phyloP scores from a whole-genome alignment of 2,329 filamentous ascomycete genomes.

The Talaromyces sp. region DNA sequence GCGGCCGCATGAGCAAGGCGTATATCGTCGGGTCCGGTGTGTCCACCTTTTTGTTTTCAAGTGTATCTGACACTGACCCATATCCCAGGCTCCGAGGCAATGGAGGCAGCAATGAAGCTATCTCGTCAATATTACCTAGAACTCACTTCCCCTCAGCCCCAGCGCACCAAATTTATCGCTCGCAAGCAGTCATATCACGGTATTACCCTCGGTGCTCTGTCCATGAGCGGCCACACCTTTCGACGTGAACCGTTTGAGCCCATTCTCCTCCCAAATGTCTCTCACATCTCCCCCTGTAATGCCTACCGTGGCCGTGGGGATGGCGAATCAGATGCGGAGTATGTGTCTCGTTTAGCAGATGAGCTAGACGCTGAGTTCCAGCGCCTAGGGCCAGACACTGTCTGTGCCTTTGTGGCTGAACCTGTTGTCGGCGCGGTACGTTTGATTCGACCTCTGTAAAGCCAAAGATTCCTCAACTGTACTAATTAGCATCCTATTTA shows the following conservation, averaged over 20 bases:
- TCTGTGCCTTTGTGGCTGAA: slow-evolving; percentile 69
- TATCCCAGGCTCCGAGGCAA: slow-evolving; percentile 57
- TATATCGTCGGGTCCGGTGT: slow-evolving; percentile 55
- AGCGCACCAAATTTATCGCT: slow-evolving; percentile 57
- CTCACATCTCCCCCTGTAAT: slow-evolving; percentile 61
- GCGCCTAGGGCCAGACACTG: slow-evolving; percentile 56
- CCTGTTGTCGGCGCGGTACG: slow-evolving; percentile 64
- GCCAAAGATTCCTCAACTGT: not conserved
- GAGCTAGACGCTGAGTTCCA: slow-evolving; percentile 65
- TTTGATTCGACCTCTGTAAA: slow-evolving; percentile 11
- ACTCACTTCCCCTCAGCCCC: slow-evolving; percentile 45
- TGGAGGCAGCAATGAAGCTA: slow-evolving; percentile 64
- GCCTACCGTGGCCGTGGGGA: slow-evolving; percentile 53
- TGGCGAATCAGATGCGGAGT: slow-evolving; percentile 52
- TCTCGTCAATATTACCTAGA: slow-evolving; percentile 62
- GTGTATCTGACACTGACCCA: not conserved
- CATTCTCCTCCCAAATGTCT: slow-evolving; percentile 51
- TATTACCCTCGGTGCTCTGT: slow-evolving; percentile 52
- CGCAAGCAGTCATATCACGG: slow-evolving; percentile 65
- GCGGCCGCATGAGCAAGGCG: slow-evolving; percentile 47
- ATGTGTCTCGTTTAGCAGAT: slow-evolving; percentile 54
- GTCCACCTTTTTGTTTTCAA: not conserved
- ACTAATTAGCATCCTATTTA: slow-evolving; percentile 17
- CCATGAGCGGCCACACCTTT: slow-evolving; percentile 50
- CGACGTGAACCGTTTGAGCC: slow-evolving; percentile 58